These are phyloP conservation scores for Agrocybe pediades DNA, from an alignment of 768 basidiomycete genomes.

Conservation along the genomic window DNA sequence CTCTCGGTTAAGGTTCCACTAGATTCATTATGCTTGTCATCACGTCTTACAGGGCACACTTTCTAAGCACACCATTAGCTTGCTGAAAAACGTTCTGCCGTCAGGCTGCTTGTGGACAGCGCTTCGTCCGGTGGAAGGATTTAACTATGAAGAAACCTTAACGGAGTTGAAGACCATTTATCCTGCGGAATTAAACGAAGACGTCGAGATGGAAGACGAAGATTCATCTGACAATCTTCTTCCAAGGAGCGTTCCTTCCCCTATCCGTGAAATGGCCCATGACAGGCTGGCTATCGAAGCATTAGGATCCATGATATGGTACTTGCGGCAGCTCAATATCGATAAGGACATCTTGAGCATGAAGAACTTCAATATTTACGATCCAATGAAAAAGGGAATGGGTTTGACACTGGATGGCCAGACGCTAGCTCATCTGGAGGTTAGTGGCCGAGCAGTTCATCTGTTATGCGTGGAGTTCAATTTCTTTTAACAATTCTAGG, in stretches of 20 bases:
- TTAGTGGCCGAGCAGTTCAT: constrained; percentile 27
- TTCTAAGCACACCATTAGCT: constrained; percentile 77
- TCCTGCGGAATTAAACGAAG: constrained; percentile 37
- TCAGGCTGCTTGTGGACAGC: constrained; percentile 87
- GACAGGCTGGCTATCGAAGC: constrained; percentile 77
- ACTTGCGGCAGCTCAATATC: constrained; percentile 87
- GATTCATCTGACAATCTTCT: constrained; percentile 40
- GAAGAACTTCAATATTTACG: constrained; percentile 97
- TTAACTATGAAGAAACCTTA: constrained; percentile 70
- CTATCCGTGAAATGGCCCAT: constrained; percentile 73
- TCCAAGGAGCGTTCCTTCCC: constrained; percentile 57
- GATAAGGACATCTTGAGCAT: constrained; percentile 94
- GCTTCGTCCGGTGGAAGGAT: constrained; percentile 82
- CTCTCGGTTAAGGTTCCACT: neutral
- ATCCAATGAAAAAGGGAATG: constrained; percentile 90
- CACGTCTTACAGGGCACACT: constrained; percentile 68
- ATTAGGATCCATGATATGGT: constrained; percentile 93
- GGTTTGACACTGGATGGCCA: constrained; percentile 91
- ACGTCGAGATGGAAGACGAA: constrained; percentile 36
- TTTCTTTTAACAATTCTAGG: constrained; percentile 36
- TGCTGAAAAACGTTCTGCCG: constrained; percentile 82
- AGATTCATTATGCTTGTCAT: neutral
- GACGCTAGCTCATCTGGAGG: constrained; percentile 93
- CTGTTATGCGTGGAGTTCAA: neutral
- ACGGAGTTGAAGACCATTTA: constrained; percentile 70